A percentile compares a stretch with the other conserved stretches of the same genome.
Conservation (phyloP, 2,329 filamentous ascomycete genomes). For the Trichoderma citrinoviride region DNA sequence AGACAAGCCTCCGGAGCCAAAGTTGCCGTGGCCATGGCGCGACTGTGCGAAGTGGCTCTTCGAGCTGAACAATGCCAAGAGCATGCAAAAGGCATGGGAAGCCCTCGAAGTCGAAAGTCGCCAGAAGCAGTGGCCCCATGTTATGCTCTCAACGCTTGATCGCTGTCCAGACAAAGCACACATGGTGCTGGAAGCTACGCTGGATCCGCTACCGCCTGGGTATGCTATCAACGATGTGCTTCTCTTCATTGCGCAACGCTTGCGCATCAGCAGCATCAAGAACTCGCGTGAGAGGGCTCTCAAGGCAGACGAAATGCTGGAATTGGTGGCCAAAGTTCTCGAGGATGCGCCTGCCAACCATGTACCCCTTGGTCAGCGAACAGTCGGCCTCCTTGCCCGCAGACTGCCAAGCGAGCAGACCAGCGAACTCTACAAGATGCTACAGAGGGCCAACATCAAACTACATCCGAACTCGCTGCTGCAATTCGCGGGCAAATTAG, state of each 20-base stretch:
- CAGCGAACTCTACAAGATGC: constrained; percentile 37
- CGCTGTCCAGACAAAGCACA: constrained; percentile 33
- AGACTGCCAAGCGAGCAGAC: constrained; percentile 33
- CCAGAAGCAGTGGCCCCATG: constrained; percentile 32
- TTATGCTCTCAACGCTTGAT: constrained; percentile 39
- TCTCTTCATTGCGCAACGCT: constrained; percentile 31
- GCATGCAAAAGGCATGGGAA: constrained; percentile 38
- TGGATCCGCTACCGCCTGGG: constrained; percentile 37
- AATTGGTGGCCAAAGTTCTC: constrained; percentile 32
- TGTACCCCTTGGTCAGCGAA: constrained; percentile 40
- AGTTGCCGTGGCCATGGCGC: constrained; percentile 29
- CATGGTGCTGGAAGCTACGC: constrained; percentile 39
- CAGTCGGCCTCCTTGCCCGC: constrained; percentile 36
- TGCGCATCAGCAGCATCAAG: constrained; percentile 25
- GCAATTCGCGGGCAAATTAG: constrained; percentile 48
- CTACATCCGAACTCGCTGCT: constrained; percentile 46
- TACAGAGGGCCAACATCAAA: constrained; percentile 31
- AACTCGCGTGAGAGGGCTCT: constrained; percentile 26
- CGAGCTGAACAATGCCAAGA: constrained; percentile 29
- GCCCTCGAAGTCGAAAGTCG: constrained; percentile 30
- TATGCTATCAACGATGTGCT: constrained; percentile 41
- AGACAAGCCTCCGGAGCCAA: constrained; percentile 17
- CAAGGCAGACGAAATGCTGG: constrained; percentile 34
- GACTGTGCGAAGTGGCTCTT: constrained; percentile 33
- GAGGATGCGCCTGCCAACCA: constrained; percentile 31